Percentiles rank a stretch among this genome's conserved stretches.
Conservation (phyloP, 306 rosid species). For the Fagus sylvatica region DNA sequence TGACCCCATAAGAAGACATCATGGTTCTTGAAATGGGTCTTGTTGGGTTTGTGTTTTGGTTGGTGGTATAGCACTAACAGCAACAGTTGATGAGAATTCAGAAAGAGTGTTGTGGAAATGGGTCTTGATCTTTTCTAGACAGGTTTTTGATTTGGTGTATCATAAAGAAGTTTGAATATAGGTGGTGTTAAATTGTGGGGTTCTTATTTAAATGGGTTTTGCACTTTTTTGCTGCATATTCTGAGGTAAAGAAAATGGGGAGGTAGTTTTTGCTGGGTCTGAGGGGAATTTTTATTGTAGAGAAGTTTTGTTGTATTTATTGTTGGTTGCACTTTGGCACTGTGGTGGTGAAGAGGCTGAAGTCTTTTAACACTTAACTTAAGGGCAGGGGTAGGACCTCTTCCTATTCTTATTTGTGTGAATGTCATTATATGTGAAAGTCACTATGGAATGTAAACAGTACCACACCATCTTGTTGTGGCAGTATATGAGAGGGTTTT, state of each 20-base stretch:
- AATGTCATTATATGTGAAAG: constrained; percentile 14
- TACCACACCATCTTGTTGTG: neutral
- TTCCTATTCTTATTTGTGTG: neutral
- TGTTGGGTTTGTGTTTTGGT: constrained; percentile 22
- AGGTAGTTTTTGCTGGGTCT: neutral
- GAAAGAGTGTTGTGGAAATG: constrained; percentile 16
- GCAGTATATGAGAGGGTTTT: neutral
- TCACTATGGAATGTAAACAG: neutral
- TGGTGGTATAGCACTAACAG: neutral
- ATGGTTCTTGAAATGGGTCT: constrained; percentile 40
- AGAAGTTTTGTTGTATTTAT: neutral
- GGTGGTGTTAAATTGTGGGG: constrained; percentile 4
- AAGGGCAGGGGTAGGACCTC: neutral
- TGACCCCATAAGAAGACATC: constrained; percentile 57
- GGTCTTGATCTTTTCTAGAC: constrained; percentile 21
- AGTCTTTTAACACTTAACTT: no score
- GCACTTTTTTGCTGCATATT: neutral
- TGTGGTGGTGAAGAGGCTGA: neutral
- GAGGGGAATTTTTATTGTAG: neutral
- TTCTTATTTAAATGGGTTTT: constrained; percentile 21
- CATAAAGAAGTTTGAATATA: constrained; percentile 24
- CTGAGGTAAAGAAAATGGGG: neutral
- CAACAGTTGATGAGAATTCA: constrained; percentile 28
- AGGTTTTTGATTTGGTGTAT: constrained; percentile 35
- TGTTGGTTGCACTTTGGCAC: neutral